phyloP scores from a whole-genome alignment of 352 stramenopile genomes.

The Globisporangium perplexum region DNA sequence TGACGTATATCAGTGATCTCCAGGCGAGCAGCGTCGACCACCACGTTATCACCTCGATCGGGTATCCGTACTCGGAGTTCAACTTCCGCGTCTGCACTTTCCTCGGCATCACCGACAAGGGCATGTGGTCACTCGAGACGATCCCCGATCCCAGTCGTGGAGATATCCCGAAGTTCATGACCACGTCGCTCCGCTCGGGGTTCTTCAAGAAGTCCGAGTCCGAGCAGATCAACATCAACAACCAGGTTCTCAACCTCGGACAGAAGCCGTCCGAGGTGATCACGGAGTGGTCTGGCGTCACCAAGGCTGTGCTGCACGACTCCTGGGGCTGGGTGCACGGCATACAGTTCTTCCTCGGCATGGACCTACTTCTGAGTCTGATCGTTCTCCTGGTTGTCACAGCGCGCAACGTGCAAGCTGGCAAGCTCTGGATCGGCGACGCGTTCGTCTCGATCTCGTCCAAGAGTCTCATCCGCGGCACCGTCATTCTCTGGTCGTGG shows the following conservation, averaged over 20 bases:
- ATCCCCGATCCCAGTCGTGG: conserved; percentile 12
- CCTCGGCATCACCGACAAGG: conserved; percentile 14
- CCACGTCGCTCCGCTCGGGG: conserved; percentile 22
- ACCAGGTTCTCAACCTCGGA: conserved; percentile 10
- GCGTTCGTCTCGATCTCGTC: conserved; percentile 30
- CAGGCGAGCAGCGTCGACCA: conserved; percentile 15
- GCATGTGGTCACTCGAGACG: conserved; percentile 16
- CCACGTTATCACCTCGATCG: conserved; percentile 21
- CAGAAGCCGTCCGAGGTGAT: conserved; percentile 5
- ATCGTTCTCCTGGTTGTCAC: conserved; percentile 22
- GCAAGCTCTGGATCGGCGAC: conserved; percentile 39
- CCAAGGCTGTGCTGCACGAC: conserved; percentile 6
- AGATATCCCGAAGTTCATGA: conserved; percentile 22
- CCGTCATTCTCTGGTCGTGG: conserved; percentile 23
- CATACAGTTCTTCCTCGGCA: conserved; percentile 30
- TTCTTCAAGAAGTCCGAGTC: conserved; percentile 22
- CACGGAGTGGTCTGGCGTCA: conserved; percentile 2
- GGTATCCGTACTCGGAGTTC: conserved; percentile 27
- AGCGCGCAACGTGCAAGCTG: conserved; percentile 21
- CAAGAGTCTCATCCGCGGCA: conserved; percentile 13
- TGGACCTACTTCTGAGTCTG: conserved; percentile 24
- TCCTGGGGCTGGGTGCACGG: conserved; percentile 39
- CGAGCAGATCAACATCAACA: conserved; percentile 19
- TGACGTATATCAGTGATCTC: conserved; percentile 24
- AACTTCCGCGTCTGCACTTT: conserved; percentile 25